A percentile compares a stretch with the other conserved stretches of the same genome.
phyloP scores from a whole-genome alignment of 164 flowering plant genomes.

The Magnolia sinica region DNA sequence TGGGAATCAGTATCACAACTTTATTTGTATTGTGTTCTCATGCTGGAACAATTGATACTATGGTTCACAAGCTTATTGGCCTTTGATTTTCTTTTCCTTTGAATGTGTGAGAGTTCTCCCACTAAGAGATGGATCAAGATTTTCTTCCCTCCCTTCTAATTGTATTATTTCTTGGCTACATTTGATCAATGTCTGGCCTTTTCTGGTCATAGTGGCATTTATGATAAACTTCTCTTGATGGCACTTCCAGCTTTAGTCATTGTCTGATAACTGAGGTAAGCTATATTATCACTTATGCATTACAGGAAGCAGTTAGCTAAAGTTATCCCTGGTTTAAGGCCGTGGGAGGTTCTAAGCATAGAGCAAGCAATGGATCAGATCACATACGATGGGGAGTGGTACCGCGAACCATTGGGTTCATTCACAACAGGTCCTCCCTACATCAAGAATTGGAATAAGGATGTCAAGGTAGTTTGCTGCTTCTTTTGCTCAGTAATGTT shows the following conservation, averaged over 20 bases:
- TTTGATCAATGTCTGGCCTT: too few species aligned
- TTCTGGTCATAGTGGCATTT: too few species aligned
- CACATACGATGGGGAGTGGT: slow-evolving; percentile 76
- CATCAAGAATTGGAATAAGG: slow-evolving; percentile 57
- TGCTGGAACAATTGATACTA: too few species aligned
- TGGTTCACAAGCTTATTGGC: too few species aligned
- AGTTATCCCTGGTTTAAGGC: slow-evolving; percentile 79
- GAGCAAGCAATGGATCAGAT: slow-evolving; percentile 95
- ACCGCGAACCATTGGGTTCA: slow-evolving; percentile 81
- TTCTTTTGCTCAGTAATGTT: not conserved
- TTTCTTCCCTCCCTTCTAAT: too few species aligned
- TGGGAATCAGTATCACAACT: too few species aligned
- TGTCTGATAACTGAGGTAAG: not conserved
- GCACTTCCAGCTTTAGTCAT: not conserved
- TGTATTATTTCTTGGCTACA: too few species aligned
- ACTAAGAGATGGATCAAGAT: too few species aligned
- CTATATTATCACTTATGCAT: not conserved
- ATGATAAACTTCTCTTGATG: not conserved
- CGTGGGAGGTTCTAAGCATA: slow-evolving; percentile 88
- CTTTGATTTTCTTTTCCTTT: too few species aligned
- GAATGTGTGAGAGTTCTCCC: too few species aligned
- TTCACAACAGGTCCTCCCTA: slow-evolving; percentile 87
- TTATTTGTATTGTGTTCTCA: too few species aligned
- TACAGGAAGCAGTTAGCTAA: slow-evolving; percentile 56
- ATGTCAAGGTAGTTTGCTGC: slow-evolving; percentile 45